Conservation (phyloP, 2,329 filamentous ascomycete species). For the Arthrobotrys iridis region DNA sequence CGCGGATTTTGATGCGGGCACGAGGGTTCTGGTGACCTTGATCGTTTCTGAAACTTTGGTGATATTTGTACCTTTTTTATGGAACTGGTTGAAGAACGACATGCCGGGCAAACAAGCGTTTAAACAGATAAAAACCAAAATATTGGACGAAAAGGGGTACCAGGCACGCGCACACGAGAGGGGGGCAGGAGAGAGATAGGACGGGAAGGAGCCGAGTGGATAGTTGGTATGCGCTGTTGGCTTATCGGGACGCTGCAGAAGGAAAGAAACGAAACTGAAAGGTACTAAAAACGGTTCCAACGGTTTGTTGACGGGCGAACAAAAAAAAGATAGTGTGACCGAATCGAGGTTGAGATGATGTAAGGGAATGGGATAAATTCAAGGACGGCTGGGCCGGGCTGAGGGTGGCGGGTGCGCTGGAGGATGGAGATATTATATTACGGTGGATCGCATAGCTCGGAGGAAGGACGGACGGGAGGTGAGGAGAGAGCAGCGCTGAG, state of each 20-base stretch:
- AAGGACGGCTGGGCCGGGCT: constrained; percentile 19
- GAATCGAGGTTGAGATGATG: constrained; percentile 51
- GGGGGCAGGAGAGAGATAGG: constrained; percentile 20
- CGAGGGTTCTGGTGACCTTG: constrained; percentile 45
- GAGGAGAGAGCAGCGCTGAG: constrained; percentile 18
- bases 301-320: not conserved
- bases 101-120: constrained; percentile 16
- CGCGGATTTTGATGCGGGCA: constrained; percentile 29
- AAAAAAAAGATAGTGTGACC: constrained; percentile 41
- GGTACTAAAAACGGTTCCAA: constrained; percentile 12
- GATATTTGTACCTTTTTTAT: constrained; percentile 49
- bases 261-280: constrained; percentile 9
- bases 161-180: constrained; percentile 2
- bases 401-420: constrained; percentile 22
- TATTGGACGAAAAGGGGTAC: constrained; percentile 12
- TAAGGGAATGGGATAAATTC: constrained; percentile 40
- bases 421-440: constrained; percentile 10
- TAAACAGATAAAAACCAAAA: not conserved
- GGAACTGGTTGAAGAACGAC: constrained; percentile 54
- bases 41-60: constrained; percentile 52
- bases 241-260: constrained; percentile 41
- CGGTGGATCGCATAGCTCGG: constrained; percentile 35
- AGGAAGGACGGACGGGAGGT: constrained; percentile 28
- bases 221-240: constrained; percentile 27
- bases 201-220: constrained; percentile 24